Evolutionary conservation across 192 early-diverging fungal species (phyloP).

Genomic region (Coemansia sp.): DNA sequence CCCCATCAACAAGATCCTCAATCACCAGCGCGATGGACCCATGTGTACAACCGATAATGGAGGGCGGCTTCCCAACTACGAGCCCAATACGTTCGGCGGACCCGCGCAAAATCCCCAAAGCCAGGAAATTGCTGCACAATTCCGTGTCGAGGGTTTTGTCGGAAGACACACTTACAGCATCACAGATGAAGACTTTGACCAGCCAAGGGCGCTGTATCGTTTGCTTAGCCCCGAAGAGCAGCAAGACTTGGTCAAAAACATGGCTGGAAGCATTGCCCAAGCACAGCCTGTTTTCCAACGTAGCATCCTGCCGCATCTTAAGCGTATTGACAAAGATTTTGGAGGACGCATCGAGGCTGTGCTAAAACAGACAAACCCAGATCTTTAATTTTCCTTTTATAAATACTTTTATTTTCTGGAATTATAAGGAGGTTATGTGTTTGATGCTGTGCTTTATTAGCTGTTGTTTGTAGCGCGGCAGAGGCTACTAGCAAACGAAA

Average conservation of each 20-base stretch:
- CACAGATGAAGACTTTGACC: slow-evolving; percentile 59
- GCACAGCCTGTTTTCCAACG: slow-evolving; percentile 60
- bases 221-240: slow-evolving; percentile 31
- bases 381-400: not conserved
- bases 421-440: too few relatives aligned
- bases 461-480: too few relatives aligned
- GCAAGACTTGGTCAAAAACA: slow-evolving; percentile 60
- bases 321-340: slow-evolving; percentile 60
- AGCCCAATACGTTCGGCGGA: slow-evolving; percentile 63
- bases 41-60: slow-evolving; percentile 59
- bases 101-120: slow-evolving; percentile 34
- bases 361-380: slow-evolving; percentile 1
- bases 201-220: slow-evolving; percentile 60
- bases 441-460: too few relatives aligned
- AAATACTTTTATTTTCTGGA: too few relatives aligned
- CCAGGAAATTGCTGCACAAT: slow-evolving; percentile 32
- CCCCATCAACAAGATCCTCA: too few relatives aligned
- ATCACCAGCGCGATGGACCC: too few relatives aligned
- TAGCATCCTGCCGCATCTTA: slow-evolving; percentile 57
- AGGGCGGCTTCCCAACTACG: slow-evolving; percentile 63
- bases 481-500: too few relatives aligned
- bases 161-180: slow-evolving; percentile 55
- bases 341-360: slow-evolving; percentile 56
- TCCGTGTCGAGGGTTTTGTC: slow-evolving; percentile 49
- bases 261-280: slow-evolving; percentile 56